Conservation (phyloP, 73 alveolate species). For the Tetrahymena thermophila region DNA sequence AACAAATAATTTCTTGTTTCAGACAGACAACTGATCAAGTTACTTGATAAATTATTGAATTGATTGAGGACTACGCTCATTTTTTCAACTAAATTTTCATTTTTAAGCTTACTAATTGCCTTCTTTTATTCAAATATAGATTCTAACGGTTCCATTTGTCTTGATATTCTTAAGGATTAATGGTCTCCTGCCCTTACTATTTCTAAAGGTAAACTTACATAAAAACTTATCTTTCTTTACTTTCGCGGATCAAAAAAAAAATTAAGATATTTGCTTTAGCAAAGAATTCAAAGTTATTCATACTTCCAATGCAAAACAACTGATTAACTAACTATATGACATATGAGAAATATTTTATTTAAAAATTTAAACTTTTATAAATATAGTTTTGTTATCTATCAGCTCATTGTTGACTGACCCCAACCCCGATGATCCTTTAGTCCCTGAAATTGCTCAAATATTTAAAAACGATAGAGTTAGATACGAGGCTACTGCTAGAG, state of each 20-base stretch:
- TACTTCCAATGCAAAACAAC: too few relatives aligned
- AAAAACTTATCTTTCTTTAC: not conserved
- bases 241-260: not conserved
- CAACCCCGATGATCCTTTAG: constrained; percentile 87
- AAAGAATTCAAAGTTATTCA: not conserved
- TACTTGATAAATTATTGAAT: not conserved
- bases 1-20: not conserved
- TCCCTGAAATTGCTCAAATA: constrained; percentile 72
- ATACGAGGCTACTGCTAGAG: constrained; percentile 75
- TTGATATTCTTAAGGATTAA: constrained; percentile 85
- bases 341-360: not conserved
- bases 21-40: not conserved
- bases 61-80: not conserved
- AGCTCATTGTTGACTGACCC: constrained; percentile 81
- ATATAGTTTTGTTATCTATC: constrained; percentile 64
- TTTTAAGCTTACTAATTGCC: not conserved
- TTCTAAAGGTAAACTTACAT: constrained; percentile 47
- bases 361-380: not conserved
- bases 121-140: constrained; percentile 17
- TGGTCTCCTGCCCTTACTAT: constrained; percentile 77
- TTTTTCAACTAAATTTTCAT: not conserved
- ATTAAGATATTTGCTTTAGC: not conserved
- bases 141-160: constrained; percentile 82
- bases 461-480: constrained; percentile 53
- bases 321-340: not conserved